Base-by-base conservation (phyloP, 129 eudicot genomes). In the Helianthus tuberosus region DNA sequence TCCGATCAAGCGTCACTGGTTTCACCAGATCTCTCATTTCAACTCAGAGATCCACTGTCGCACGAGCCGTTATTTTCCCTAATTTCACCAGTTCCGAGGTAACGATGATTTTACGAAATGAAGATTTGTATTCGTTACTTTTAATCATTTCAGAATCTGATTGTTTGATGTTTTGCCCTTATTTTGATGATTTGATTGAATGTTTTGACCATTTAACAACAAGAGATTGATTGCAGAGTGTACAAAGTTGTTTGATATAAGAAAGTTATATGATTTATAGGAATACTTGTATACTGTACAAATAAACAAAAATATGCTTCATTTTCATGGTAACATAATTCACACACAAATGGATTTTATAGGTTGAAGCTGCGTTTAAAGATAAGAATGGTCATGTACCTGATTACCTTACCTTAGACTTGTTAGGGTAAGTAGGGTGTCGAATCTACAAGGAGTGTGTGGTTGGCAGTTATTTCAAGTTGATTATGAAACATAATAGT, bases 1-100 rank as follows among this genome's bases (percentile, higher is more conserved):
- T 86, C 35, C 84, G 92, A 89, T 86, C 90, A 23, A 79, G 75
- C 46, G 59, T 85, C 25, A 82, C 85, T 38, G 80, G 83, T 52
- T 50, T 85, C 65, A 80, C 80, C 32, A 84, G 76, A 43, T 57
- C 74, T 57, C 36, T 75, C 60, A 38, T 74, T 17, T 67, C 74
- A 57, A 39, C 74, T 50, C 78, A 78, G 66, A 69, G 86, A 82
- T 89, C 96, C 54, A 53, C 74, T 38, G 70, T 75, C 51, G 41
- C 77, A 6, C 78, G 69, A 27, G 68, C 84, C 67, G 57, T 76
- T n/a, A 68, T 89, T 61, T 66, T 58, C 80, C 81, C 94, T 57
- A 66, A 32, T 60, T 32, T 77, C 81, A 43, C 79, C 78, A 67
- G 66, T 49, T 20, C 81, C 48, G 86, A 84, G 84, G 96, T 89